Evolutionary conservation across 257 asterid genomes (phyloP), one percentile per base, ranked within the genome.

Genomic region (Linaria vulgaris): DNA sequence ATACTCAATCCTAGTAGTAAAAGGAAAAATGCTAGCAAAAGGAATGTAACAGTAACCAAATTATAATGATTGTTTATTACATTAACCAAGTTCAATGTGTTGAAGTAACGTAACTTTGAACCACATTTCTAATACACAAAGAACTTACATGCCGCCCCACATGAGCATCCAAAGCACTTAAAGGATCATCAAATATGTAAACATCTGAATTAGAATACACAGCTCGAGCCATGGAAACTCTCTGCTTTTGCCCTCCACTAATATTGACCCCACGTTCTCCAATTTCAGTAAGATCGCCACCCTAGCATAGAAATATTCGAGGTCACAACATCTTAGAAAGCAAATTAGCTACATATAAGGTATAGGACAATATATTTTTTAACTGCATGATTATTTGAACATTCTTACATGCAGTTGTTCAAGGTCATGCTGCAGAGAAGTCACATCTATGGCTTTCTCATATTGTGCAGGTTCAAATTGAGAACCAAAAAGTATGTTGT

Each of bases 201-300:
- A 90, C 95, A 74, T 94, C 99, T 9, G 99, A 90, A 83, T 85
- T 66, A 30, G 97, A 94, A 75, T 94, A 94, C 38, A 88, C 96
- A 60, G 97, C 97, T 59, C 99, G 80, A 54, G 99, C 99, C 99
- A 94, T 82, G 41, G 99, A 94, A 76, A 94, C 97, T 70, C 99
- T 86, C 74, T 94, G 99, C 82, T 89, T 94, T 78, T 94, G 99
- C 34, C 99, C 99, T 72, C 99, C 99, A 79, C 99, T 94, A 53
- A 94, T 90, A 76, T 94, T 94, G 79, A 94, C 96, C 62, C 99
- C 99, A 45, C 99, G 91, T 81, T 94, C 99, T 59, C 99, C 99
- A 74, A 94, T 94, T 84, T 94, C 99, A 72, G 99, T 90, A 74
- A 87, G 86, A 82, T 94, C 97, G 66, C 95, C 94, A 74, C 97